Evolutionary conservation across 108 stramenopile genomes (phyloP), one percentile per base, ranked within the genome.

Genomic region (Nannochloropsis oceanica): DNA sequence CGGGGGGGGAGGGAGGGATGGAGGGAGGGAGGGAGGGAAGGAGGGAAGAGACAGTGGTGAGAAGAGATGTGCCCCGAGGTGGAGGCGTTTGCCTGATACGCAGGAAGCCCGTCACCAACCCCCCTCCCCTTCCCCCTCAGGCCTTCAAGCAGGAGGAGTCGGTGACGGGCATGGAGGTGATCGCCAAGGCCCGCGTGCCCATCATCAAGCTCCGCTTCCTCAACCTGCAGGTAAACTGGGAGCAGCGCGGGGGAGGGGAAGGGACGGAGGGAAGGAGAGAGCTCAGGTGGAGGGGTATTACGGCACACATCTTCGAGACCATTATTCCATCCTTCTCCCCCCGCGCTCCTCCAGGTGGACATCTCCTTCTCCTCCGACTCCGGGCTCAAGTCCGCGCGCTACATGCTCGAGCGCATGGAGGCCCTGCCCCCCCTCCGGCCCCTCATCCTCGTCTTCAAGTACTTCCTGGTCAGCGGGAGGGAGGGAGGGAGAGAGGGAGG

Each of bases 121-220:
- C 26, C 79, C 20, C n/a, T 8, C 9, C 27, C 25, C 25, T 73
- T 79, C 42, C 79, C 24, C 24, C 25, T 79, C 14, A 26, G 27
- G 12, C 24, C 26, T 20, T 12, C 26, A 22, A 27, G 8, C 82
- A 10, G 9, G 22, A 18, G 24, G 79, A 44, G 12, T 25, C 83
- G 79, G 90, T 96, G 43, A 90, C 91, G 80, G 94, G 95, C 85
- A 90, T 99, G 26, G 95, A 95, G 87, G 92, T 96, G 24, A 94
- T 99, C 87, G 92, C 90, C 73, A 87, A 93, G 27, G 96, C 98
- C 5, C 89, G 92, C 7, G 94, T 99, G 11, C 98, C 98, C 26
- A 90, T 99, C 73, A 95, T 99, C 81, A 99, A 99, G 92, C 94
- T 95, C 85, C 94, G 92, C n/a, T n/a, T n/a, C n/a, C n/a, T n/a